Evolutionary conservation across 176 grass and related monocot species (phyloP).

Genomic region (Cocos nucifera): DNA sequence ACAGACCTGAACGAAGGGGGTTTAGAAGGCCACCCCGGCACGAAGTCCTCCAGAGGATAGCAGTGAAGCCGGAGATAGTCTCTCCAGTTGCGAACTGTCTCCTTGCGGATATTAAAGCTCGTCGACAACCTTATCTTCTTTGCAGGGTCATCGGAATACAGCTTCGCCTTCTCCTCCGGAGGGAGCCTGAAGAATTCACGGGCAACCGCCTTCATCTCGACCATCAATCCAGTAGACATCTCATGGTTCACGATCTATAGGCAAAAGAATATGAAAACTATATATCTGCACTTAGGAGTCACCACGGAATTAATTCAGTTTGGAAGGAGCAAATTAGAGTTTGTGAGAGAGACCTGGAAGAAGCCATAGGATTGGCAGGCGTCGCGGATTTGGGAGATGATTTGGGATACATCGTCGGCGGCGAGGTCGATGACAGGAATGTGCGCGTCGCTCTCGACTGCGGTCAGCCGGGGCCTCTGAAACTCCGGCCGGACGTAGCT

Average conservation of each 20-base stretch:
- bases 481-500: conserved; percentile 49
- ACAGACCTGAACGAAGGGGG: conserved; percentile 45
- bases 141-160: conserved; percentile 76
- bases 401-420: conserved; percentile 10
- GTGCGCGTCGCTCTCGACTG: conserved; percentile 41
- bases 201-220: conserved; percentile 19
- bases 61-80: conserved; percentile 95
- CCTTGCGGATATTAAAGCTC: conserved; percentile 86
- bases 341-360: conserved; percentile 40
- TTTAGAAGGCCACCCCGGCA: conserved; percentile 52
- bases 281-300: too few species aligned
- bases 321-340: background rate
- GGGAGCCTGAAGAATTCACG: conserved; percentile 62
- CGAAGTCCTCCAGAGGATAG: conserved; percentile 61
- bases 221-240: conserved; percentile 20
- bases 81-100: conserved; percentile 83
- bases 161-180: conserved; percentile 69
- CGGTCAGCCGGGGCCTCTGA: conserved; percentile 41
- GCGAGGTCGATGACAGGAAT: conserved; percentile 68
- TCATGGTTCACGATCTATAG: conserved; percentile 66
- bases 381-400: conserved; percentile 26
- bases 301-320: background rate
- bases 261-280: too few species aligned
- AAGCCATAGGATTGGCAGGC: conserved; percentile 61
- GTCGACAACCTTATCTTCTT: conserved; percentile 95